Base-by-base conservation (phyloP, 2,329 filamentous ascomycete genomes). In the Pyrenochaeta sp. region DNA sequence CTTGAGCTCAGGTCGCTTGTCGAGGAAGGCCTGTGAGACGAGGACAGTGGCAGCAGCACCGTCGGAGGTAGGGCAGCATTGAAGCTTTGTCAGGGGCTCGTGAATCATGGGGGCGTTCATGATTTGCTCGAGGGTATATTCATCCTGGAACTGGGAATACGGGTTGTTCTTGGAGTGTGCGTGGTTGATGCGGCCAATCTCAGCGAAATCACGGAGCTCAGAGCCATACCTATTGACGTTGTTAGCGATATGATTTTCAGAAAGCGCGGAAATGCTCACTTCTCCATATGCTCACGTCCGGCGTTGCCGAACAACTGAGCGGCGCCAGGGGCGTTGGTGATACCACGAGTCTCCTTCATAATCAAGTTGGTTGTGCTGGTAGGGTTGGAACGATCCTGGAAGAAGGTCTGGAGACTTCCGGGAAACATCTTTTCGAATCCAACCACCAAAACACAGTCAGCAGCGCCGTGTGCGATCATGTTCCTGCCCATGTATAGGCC, bases 351-450 rank as follows among this genome's bases (percentile, higher is more conserved):
- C 63, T 84, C 84, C 42, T 81, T 83, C 89, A 96, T 93, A 83
- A 96, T 91, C 69, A 81, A 77, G 32, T 77, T 77, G 0, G 86
- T 83, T 3, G 87, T 89, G 26, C 84, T 87, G 0, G 84, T 87
- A 3, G 93, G 92, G 66, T 88, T 92, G 58, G 86, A 83, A 18
- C 93, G 82, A 69, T 97, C 93, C 59, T 92, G 86, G 77, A 89
- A 97, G 76, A 89, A 87, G 43, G 78, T 82, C 76, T 92, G 86
- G 55, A 97, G 78, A 58, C 85, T 89, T n/a, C 93, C 93, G 0
- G 88, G 87, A 75, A 87, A 92, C 93, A 97, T 97, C 84, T 96
- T 96, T 80, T 97, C 94, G 63, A 97, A 97, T 3, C 93, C 94
- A 14, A 97, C 84, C 1, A 97, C 92, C 48, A 97, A 77, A 14